Evolutionary conservation across 139 green algal genomes (phyloP).

Genomic region (Chlamydomonas applanata): DNA sequence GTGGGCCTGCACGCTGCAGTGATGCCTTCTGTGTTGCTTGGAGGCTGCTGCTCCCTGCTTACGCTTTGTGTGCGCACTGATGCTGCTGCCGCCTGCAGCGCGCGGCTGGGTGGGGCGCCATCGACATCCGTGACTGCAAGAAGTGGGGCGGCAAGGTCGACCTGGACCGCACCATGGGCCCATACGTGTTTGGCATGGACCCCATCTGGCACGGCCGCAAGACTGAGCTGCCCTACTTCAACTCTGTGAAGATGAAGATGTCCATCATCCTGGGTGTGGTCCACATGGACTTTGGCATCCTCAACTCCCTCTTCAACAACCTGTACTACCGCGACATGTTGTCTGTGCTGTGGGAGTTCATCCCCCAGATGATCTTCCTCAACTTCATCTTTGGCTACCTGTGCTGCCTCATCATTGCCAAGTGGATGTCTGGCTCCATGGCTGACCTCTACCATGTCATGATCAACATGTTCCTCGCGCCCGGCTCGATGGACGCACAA

Average conservation of each 20-base stretch:
- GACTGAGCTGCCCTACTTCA: slow-evolving; percentile 91
- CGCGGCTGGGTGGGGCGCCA: too few species aligned
- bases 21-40: too few species aligned
- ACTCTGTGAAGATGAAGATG: slow-evolving; percentile 99
- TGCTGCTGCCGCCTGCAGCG: too few species aligned
- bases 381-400: slow-evolving; percentile 96
- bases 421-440: slow-evolving; percentile 66
- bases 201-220: slow-evolving; percentile 89
- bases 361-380: slow-evolving; percentile 92
- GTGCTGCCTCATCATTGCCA: slow-evolving; percentile 87
- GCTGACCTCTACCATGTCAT: slow-evolving; percentile 59
- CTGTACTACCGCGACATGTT: slow-evolving; percentile 78
- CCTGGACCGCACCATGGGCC: neutral
- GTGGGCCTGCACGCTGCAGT: too few species aligned
- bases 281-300: slow-evolving; percentile 94
- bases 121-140: slow-evolving; percentile 28
- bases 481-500: slow-evolving; percentile 57
- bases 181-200: slow-evolving; percentile 89
- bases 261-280: slow-evolving; percentile 84
- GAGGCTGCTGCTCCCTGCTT: too few species aligned
- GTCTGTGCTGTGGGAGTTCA: slow-evolving; percentile 80
- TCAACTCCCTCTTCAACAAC: slow-evolving; percentile 89
- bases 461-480: slow-evolving; percentile 98
- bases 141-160: slow-evolving; percentile 16
- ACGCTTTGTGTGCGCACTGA: too few species aligned